Conservation (phyloP, 257 asterid genomes). For the Sherardia arvensis region DNA sequence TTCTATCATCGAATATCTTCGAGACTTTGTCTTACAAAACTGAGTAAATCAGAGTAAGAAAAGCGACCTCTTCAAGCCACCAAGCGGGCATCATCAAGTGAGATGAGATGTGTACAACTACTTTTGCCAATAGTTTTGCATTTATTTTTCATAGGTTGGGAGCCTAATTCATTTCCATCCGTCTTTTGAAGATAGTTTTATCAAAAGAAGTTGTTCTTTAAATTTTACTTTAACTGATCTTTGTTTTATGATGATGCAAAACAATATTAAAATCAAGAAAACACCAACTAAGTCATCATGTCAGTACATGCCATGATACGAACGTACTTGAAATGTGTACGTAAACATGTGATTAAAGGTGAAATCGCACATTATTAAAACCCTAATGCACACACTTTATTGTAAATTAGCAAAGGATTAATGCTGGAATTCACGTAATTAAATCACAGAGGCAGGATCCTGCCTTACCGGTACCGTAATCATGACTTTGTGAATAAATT, state of each 20-base stretch:
- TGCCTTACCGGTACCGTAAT: constrained; percentile 32
- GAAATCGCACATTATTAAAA: constrained; percentile 12
- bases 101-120: too few relatives aligned
- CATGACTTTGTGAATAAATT: constrained; percentile 11
- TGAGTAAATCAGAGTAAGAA: too few relatives aligned
- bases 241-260: not conserved
- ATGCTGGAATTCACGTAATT: constrained; percentile 27
- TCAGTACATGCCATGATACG: constrained; percentile 13
- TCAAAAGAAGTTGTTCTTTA: too few relatives aligned
- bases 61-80: too few relatives aligned
- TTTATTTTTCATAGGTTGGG: too few relatives aligned
- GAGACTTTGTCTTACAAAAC: too few relatives aligned
- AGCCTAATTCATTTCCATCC: too few relatives aligned
- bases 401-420: constrained; percentile 23
- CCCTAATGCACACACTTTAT: constrained; percentile 24
- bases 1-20: too few relatives aligned
- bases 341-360: constrained; percentile 28
- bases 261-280: not conserved
- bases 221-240: too few relatives aligned
- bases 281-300: not conserved
- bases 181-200: too few relatives aligned
- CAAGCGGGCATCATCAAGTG: too few relatives aligned
- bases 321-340: constrained; percentile 12
- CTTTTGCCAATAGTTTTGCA: too few relatives aligned
- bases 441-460: constrained; percentile 39